Conservation (phyloP, 1,284 basidiomycete genomes). For the Serendipita sp. region DNA sequence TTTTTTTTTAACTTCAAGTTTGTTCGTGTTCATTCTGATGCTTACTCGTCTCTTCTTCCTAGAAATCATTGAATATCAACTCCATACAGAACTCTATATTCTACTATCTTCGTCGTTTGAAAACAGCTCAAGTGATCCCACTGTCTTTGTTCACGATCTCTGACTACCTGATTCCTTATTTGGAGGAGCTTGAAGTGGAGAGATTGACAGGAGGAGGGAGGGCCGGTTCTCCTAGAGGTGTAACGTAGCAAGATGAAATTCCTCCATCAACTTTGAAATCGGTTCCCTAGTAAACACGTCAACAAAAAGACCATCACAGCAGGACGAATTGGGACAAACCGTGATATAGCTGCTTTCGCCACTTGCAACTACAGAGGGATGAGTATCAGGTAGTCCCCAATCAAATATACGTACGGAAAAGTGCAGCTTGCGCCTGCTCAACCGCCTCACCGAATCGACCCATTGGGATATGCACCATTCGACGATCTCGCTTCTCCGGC, state of each 20-base stretch:
- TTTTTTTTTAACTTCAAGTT: background rate
- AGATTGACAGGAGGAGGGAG: conserved; percentile 54
- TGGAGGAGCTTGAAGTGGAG: background rate
- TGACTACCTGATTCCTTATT: too few species aligned
- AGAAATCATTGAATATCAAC: too few species aligned
- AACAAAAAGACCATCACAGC: conserved; percentile 4
- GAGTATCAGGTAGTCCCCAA: background rate
- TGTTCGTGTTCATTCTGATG: too few species aligned
- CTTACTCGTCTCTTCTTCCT: too few species aligned
- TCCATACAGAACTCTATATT: too few species aligned
- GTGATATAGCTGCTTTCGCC: conserved; percentile 79
- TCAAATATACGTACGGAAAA: conserved; percentile 57
- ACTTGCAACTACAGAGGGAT: conserved; percentile 45
- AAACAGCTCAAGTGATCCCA: too few species aligned
- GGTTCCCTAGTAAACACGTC: conserved; percentile 43
- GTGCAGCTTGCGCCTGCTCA: conserved; percentile 80
- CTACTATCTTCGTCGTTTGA: too few species aligned
- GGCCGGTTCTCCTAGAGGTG: conserved; percentile 53
- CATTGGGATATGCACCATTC: conserved; percentile 88
- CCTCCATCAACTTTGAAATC: conserved; percentile 93
- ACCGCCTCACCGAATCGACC: conserved; percentile 94
- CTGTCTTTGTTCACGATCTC: too few species aligned
- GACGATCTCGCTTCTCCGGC: conserved; percentile 84
- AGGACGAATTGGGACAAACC: conserved; percentile 28
- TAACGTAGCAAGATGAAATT: conserved; percentile 78